Evolutionary conservation across 140 eudicot species (phyloP).

Genomic region (Eryngium alpinum): DNA sequence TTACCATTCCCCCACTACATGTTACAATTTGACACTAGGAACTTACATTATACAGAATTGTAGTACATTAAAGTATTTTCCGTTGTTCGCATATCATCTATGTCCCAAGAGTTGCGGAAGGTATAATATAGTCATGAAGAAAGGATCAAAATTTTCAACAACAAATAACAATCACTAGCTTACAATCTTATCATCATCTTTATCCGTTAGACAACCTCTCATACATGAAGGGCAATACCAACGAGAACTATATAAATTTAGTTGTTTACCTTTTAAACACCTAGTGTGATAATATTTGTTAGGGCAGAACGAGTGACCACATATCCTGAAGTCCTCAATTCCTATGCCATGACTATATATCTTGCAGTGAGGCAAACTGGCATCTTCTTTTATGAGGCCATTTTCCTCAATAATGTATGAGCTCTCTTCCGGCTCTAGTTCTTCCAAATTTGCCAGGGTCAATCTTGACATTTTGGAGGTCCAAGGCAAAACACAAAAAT

Average conservation of each 20-base stretch:
- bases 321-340: constrained; percentile 41
- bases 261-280: constrained; percentile 57
- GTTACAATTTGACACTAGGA: no score
- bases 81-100: no score
- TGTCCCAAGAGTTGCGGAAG: no score
- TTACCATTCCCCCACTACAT: no score
- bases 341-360: constrained; percentile 43
- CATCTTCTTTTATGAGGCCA: constrained; percentile 23
- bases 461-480: no score
- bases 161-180: background rate
- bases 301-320: constrained; percentile 62
- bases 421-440: constrained; percentile 35
- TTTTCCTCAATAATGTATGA: constrained; percentile 27
- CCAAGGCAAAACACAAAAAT: no score
- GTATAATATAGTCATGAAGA: background rate
- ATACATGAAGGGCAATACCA: constrained; percentile 97
- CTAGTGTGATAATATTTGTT: constrained; percentile 61
- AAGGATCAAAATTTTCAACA: background rate
- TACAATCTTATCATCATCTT: constrained; percentile 76
- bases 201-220: constrained; percentile 71
- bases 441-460: constrained; percentile 23
- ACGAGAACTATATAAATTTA: constrained; percentile 40
- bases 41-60: no score
- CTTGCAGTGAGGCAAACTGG: constrained; percentile 35
- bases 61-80: no score